Conservation (phyloP, 2,329 filamentous ascomycete species). For the Paecilomyces niveus region DNA sequence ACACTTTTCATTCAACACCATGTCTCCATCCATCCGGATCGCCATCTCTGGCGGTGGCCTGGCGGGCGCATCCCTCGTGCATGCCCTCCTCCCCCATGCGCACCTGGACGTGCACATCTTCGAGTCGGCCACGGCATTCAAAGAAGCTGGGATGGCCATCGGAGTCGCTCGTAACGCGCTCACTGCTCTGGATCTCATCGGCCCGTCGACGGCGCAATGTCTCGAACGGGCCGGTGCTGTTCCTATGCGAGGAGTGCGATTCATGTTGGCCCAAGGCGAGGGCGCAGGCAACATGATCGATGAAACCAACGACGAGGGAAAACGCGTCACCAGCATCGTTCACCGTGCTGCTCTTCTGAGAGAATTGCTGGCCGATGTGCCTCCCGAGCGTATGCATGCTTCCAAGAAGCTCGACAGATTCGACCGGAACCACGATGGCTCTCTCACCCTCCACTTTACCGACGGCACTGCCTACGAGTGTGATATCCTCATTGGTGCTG, state of each 20-base stretch:
- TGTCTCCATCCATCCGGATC: conserved; percentile 2
- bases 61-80: conserved; percentile 30
- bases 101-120: conserved; percentile 32
- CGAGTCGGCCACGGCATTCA: conserved; percentile 25
- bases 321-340: conserved; percentile 11
- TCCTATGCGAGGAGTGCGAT: conserved; percentile 16
- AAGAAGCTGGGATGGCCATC: conserved; percentile 32
- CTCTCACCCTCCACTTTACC: conserved; percentile 14
- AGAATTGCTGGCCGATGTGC: conserved; percentile 4
- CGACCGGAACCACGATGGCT: conserved; percentile 4
- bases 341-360: conserved; percentile 3
- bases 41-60: conserved; percentile 38
- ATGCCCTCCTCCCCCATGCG: conserved; percentile 24
- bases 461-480: conserved; percentile 17
- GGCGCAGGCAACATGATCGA: conserved; percentile 22
- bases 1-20: not conserved
- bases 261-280: conserved; percentile 14
- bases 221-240: conserved; percentile 3
- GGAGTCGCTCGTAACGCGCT: conserved; percentile 34
- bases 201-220: conserved; percentile 8
- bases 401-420: conserved; percentile 19
- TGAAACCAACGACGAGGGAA: conserved; percentile 20
- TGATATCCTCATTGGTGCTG: conserved; percentile 29
- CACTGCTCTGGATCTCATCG: conserved; percentile 28
- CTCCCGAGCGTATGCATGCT: conserved; percentile 23